Base-by-base conservation (phyloP, 2,329 filamentous ascomycete species). In the Epicoccum nigrum region DNA sequence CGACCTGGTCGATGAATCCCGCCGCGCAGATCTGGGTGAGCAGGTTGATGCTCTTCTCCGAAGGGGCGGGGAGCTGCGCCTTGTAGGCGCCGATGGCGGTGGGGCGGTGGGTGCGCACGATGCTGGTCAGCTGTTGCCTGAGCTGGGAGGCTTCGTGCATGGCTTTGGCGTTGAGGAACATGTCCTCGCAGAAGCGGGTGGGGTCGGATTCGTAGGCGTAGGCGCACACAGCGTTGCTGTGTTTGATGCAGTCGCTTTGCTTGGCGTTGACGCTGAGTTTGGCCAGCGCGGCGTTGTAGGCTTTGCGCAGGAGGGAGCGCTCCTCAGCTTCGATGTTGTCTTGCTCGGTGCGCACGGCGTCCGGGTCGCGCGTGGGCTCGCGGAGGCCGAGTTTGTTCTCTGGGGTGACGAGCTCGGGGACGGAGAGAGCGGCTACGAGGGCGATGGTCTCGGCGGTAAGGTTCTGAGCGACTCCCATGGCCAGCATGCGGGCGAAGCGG, bases 1-100 rank as follows among this genome's bases (percentile, higher is more conserved):
- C 94, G 32, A 99, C 83, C 62, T 97, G 89, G 73, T 99, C 94
- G 65, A 97, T 86, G 76, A 97, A 97, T 1, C 93, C 94, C 0
- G 91, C 88, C 0, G 93, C 90, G 17, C 90, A 86, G 76, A 97
- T 95, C 69, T 97, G 90, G 72, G 95, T 96, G 21, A 99, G 79
- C 1, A 90, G 86, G 38, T 86, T 86, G 21, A 95, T 78, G 67
- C 72, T 87, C 59, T 86, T 88, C 6, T 85, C 77, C 0, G 83
- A 83, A 78, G 82, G 77, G 68, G 86, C 69, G 70, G 83, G 74
- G 76, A 93, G 60, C 75, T 81, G 54, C 5, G 76, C 45, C 25
- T 75, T 62, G 59, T 78, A 80, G 4, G 70, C 65, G 7, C 58
- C 56, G 25, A 73, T 64, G 4, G 69, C 64, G 7, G 62, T 63